Evolutionary conservation across 495 filamentous ascomycete genomes (phyloP).

Genomic region (Aspergillus sclerotioniger): DNA sequence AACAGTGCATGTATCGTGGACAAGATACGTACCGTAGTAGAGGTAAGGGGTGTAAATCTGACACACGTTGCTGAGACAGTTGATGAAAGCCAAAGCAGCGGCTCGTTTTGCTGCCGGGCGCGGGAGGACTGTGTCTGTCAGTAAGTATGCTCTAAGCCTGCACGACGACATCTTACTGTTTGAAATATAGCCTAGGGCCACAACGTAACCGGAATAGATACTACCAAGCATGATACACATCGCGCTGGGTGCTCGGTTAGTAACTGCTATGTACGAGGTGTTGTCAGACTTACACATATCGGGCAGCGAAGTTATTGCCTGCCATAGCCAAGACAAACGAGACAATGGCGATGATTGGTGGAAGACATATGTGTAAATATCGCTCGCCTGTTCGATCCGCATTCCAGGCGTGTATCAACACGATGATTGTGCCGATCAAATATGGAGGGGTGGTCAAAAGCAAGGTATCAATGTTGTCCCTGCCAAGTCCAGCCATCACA

Average conservation of each 20-base stretch:
- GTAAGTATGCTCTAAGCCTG: background rate
- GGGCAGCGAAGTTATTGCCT: background rate
- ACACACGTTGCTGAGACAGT: background rate
- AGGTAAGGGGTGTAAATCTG: slow-evolving; percentile 27
- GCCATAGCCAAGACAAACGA: slow-evolving; percentile 69
- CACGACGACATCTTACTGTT: background rate
- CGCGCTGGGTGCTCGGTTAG: background rate
- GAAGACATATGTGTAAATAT: slow-evolving; percentile 66
- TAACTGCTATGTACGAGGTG: too few relatives aligned
- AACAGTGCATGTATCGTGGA: too few relatives aligned
- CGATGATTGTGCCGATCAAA: slow-evolving; percentile 62
- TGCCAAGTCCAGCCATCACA: slow-evolving; percentile 43
- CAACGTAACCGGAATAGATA: background rate
- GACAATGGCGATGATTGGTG: slow-evolving; percentile 61
- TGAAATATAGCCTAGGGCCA: background rate
- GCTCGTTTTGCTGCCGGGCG: background rate
- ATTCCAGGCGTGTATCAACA: slow-evolving; percentile 67
- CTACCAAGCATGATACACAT: background rate
- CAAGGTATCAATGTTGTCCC: slow-evolving; percentile 59
- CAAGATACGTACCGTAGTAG: slow-evolving; percentile 16
- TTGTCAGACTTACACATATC: background rate
- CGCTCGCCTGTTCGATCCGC: slow-evolving; percentile 72
- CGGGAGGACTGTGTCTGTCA: background rate
- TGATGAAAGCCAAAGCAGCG: background rate
- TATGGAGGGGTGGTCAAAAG: slow-evolving; percentile 72